A percentile compares a stretch with the other conserved stretches of the same genome.
Evolutionary conservation across 768 basidiomycete genomes (phyloP).

Genomic region (Trametes cinnabarina): DNA sequence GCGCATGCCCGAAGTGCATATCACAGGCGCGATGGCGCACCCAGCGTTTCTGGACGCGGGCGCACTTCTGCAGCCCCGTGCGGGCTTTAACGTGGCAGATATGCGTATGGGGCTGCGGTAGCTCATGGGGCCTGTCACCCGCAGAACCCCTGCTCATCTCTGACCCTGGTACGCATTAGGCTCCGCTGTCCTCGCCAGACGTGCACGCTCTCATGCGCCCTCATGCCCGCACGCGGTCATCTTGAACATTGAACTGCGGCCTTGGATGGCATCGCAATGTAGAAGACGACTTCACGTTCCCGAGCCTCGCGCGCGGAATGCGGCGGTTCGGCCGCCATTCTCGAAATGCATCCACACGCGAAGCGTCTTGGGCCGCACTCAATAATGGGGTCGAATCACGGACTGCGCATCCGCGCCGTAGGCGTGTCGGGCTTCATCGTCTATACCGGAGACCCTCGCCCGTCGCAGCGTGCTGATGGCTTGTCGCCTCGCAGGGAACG

Average conservation of each 20-base stretch:
- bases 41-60: constrained; percentile 49
- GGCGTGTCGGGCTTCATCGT: too few relatives aligned
- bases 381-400: too few relatives aligned
- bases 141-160: constrained; percentile 54
- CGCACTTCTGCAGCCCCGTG: constrained; percentile 47
- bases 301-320: constrained; percentile 45
- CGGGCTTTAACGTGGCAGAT: constrained; percentile 44
- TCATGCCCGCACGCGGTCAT: too few relatives aligned
- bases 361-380: too few relatives aligned
- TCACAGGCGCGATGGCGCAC: constrained; percentile 53
- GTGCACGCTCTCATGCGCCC: too few relatives aligned
- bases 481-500: too few relatives aligned
- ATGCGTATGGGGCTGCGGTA: neutral
- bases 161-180: constrained; percentile 45
- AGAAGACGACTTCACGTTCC: constrained; percentile 58
- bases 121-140: neutral
- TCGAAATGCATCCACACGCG: neutral
- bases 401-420: too few relatives aligned
- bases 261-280: neutral
- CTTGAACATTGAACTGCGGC: too few relatives aligned
- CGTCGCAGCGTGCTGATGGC: too few relatives aligned
- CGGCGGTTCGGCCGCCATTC: constrained; percentile 20
- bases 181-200: too few relatives aligned
- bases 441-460: too few relatives aligned
- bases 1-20: neutral